Percentiles rank a stretch among this genome's conserved stretches.
Conservation (phyloP, 164 flowering plant species). For the Berberis vulgaris region DNA sequence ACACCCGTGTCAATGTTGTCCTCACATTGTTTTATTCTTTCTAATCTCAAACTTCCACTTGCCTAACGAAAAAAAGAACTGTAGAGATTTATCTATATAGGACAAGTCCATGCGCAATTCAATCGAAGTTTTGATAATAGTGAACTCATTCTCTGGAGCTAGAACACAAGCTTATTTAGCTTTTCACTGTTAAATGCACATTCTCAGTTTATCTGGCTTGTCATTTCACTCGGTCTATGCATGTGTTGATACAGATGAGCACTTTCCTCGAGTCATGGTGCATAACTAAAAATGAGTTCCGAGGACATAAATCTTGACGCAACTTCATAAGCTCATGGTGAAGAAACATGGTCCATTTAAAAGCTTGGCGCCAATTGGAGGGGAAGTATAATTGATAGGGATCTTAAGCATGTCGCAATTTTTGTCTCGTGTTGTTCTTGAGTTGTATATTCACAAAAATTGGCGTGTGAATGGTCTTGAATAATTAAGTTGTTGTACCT, state of each 20-base stretch:
- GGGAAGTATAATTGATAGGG: background rate
- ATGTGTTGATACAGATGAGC: conserved; percentile 46
- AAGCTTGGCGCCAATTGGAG: background rate
- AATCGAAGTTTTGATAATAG: no score
- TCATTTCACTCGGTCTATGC: background rate
- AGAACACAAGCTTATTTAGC: no score
- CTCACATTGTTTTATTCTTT: no score
- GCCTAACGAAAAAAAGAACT: no score
- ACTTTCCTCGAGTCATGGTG: conserved; percentile 71
- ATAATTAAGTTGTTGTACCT: background rate
- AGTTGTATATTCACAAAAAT: background rate
- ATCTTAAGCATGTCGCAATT: background rate
- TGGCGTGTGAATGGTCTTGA: background rate
- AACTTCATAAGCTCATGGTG: conserved; percentile 40
- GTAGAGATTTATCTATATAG: no score
- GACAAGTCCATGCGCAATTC: no score
- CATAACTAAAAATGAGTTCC: conserved; percentile 57
- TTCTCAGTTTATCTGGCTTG: background rate
- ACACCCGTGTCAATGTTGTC: no score
- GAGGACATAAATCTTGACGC: conserved; percentile 31
- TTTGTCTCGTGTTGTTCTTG: background rate
- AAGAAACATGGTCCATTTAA: conserved; percentile 8
- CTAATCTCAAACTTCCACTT: no score
- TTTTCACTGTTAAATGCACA: no score
- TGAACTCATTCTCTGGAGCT: no score